phyloP scores from a whole-genome alignment of 805 yeast genomes.

The Saccharomycodes ludwigii region DNA sequence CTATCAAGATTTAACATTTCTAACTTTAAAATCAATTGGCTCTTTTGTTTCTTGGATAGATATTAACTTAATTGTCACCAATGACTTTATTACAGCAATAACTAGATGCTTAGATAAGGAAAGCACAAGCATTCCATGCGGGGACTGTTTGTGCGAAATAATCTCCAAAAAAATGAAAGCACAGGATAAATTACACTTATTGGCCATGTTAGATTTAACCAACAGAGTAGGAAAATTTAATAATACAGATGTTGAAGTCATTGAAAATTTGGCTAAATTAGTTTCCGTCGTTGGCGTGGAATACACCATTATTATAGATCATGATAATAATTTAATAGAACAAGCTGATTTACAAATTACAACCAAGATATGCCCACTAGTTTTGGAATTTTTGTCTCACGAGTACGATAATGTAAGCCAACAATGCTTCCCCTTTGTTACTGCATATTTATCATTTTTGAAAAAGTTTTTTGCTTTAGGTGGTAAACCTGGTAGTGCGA shows the following conservation, averaged over 20 bases:
- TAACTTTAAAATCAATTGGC: conserved; percentile 53
- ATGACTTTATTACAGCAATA: conserved; percentile 43
- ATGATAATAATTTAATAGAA: conserved; percentile 12
- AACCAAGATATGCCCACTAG: conserved; percentile 52
- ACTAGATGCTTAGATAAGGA: conserved; percentile 42
- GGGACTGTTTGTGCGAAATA: conserved; percentile 40
- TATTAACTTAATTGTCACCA: conserved; percentile 55
- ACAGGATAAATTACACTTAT: conserved; percentile 45
- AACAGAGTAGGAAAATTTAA: conserved; percentile 27
- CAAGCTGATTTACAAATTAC: conserved; percentile 38
- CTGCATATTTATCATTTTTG: conserved; percentile 58
- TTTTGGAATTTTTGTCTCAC: conserved; percentile 59
- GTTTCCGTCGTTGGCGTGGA: conserved; percentile 67
- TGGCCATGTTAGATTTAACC: conserved; percentile 57
- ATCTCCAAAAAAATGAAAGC: conserved; percentile 72
- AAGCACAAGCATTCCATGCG: conserved; percentile 44
- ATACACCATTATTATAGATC: conserved; percentile 39
- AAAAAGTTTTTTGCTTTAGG: conserved; percentile 38
- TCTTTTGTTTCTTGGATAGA: conserved; percentile 90
- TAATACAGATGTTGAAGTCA: conserved; percentile 46
- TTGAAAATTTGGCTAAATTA: conserved; percentile 65
- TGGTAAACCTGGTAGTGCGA: conserved; percentile 28
- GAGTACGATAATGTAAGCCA: conserved; percentile 82
- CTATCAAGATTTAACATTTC: conserved; percentile 17
- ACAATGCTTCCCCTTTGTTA: conserved; percentile 72